Evolutionary conservation across 176 grass and related monocot genomes (phyloP).

Genomic region (Oryza longistaminata): DNA sequence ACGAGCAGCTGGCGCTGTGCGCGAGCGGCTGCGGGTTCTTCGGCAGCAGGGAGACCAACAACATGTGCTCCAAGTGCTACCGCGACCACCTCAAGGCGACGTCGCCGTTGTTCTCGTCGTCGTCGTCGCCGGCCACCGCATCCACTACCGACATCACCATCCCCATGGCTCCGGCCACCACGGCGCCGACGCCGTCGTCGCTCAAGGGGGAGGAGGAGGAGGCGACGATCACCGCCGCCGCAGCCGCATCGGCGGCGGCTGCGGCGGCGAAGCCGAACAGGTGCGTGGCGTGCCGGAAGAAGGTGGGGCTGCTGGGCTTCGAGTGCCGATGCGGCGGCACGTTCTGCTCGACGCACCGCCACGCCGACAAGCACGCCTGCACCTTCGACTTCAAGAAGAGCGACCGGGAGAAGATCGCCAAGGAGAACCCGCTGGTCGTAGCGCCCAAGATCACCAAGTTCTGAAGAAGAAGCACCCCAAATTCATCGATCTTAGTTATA

Average conservation of each 20-base stretch:
- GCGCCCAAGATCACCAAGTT: constrained; percentile 46
- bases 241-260: not conserved
- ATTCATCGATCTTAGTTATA: too few relatives aligned
- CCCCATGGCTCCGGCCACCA: too few relatives aligned
- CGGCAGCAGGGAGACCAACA: constrained; percentile 37
- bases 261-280: constrained; percentile 21
- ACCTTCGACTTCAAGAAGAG: constrained; percentile 48
- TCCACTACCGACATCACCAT: too few relatives aligned
- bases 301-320: constrained; percentile 59
- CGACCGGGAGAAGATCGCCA: constrained; percentile 29
- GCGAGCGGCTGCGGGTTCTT: constrained; percentile 49
- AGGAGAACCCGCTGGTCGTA: constrained; percentile 46
- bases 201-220: too few relatives aligned
- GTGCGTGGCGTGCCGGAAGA: constrained; percentile 50
- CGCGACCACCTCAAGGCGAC: not conserved
- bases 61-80: constrained; percentile 57
- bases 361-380: constrained; percentile 46
- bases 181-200: not conserved
- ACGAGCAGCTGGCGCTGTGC: not conserved
- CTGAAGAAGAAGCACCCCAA: not conserved
- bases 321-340: constrained; percentile 53
- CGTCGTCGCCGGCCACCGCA: not conserved
- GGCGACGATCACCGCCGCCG: too few relatives aligned
- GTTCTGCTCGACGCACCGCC: constrained; percentile 52
- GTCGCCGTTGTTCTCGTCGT: too few relatives aligned